phyloP scores from a whole-genome alignment of 2,329 filamentous ascomycete genomes.

The Didymella pomorum region DNA sequence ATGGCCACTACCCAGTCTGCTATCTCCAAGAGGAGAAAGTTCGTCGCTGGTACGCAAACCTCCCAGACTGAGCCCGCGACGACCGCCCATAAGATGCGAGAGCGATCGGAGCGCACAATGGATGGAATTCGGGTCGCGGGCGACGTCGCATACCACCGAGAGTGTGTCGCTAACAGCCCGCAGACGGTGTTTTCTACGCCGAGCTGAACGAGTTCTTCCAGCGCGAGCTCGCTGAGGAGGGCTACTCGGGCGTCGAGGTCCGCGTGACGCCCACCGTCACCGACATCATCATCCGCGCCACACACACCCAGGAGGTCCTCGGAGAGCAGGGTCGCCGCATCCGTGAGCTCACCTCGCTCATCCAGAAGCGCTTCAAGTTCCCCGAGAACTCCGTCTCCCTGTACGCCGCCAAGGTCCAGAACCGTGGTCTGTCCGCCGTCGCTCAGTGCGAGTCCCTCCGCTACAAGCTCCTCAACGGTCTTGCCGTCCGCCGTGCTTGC shows the following conservation, averaged over 20 bases:
- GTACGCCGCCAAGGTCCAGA: conserved; percentile 99
- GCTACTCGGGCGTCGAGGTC: conserved; percentile 99
- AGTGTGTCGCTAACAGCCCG: conserved; percentile 35
- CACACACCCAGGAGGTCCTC: conserved; percentile 99
- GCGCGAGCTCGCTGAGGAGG: conserved; percentile 99
- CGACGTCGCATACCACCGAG: conserved; percentile 5
- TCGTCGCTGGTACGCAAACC: conserved; percentile 58
- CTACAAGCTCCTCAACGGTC: conserved; percentile 99
- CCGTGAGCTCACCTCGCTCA: conserved; percentile 99
- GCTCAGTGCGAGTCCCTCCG: conserved; percentile 99
- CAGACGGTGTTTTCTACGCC: conserved; percentile 99
- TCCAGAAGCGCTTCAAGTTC: conserved; percentile 99
- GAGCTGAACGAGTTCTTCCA: conserved; percentile 99
- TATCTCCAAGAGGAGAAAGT: conserved; percentile 82
- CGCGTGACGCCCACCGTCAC: conserved; percentile 99
- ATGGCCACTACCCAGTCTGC: conserved; percentile 54
- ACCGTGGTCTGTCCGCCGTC: conserved; percentile 99
- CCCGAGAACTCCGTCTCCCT: conserved; percentile 99
- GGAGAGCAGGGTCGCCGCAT: conserved; percentile 99
- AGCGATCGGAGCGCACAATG: conserved; percentile 11
- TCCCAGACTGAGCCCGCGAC: conserved; percentile 12
- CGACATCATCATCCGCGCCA: conserved; percentile 99
- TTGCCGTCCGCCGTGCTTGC: conserved; percentile 97
- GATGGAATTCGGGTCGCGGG: conserved; percentile 8
- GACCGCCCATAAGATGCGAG: not conserved